Evolutionary conservation across 805 yeast genomes (phyloP), one percentile per base, ranked within the genome.

Genomic region (Candida loeiensis): DNA sequence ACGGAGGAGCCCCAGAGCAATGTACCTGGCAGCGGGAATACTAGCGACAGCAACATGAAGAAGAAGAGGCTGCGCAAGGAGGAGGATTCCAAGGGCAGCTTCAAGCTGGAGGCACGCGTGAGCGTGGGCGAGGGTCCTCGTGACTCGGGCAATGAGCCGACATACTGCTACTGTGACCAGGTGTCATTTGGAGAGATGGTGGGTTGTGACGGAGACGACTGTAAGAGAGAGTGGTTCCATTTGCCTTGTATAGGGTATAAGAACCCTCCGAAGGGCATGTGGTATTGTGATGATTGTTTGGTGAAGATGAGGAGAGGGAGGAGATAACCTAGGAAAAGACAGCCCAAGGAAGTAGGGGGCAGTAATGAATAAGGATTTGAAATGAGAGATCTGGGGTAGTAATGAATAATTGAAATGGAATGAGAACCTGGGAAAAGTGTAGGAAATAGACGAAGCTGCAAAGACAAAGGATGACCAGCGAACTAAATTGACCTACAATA

Each of bases 181-280:
- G 95, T 90, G 0, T 91, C 97, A 4, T 93, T 85, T 58, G 99
- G 99, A 14, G 98, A 93, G 56, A 93, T 93, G 99, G 97, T 93
- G 45, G 99, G 95, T 2, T 93, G 99, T 65, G 99, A 93, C 56
- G 97, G 96, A 9, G 90, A 86, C 25, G 79, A 82, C 43, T 91
- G 98, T 67, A 81, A 81, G 58, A 72, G 88, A 40, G 98, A 90
- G 61, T 90, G 98, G 98, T 90, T 90, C 65, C 98, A 90, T 67
- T 69, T 91, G 50, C 95, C 95, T 13, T 90, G 98, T 63, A 85
- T 87, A 31, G 96, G 96, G 0, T 73, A 89, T 51, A 79, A 82
- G 37, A 81, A 88, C 36, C 77, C 91, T 4, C 98, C 97, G 2
- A 85, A 82, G 66, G 69, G 70, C 2, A 72, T 64, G 46, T 71